Evolutionary conservation across 768 basidiomycete species (phyloP), one percentile per base, ranked within the genome.

Genomic region (Phylloporus arenicola): DNA sequence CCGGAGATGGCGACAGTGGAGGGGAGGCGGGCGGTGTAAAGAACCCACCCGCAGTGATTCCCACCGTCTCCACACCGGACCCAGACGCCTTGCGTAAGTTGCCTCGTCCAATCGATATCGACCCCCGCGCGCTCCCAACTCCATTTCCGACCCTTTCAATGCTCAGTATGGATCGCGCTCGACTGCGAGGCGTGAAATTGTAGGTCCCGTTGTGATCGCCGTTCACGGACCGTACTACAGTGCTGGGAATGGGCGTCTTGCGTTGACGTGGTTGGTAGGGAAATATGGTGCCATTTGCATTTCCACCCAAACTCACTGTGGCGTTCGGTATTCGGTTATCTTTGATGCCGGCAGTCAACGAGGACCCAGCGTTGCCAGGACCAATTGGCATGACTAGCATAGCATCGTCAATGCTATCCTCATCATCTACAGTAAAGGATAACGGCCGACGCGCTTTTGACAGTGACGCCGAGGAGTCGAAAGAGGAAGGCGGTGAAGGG

Each of bases 1-100:
- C 24, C 55, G 44, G 29, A 65, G 43, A 30, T 7, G 65, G 37
- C 3, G 37, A 19, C 3, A 38, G 60, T 11, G 69, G 64, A 35
- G 68, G 60, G 2, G 61, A 54, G 38, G 60, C 48, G 10, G 85
- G 82, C 4, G 86, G 73, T 12, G 75, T 71, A 65, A 92, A 92
- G 63, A 91, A 91, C 0, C 89, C 90, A 19, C 75, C 75, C 30
- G 87, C 89, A 29, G 84, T 88, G 41, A 92, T 74, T 16, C 88
- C 77, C 40, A 85, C 64, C 24, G 88, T 84, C 69, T 87, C 84
- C 50, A 91, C 89, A 27, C 80, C 85, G 19, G 86, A 80, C 14
- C 84, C 89, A 46, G 76, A 74, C 39, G 78, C 68, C 71, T 88
- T 89, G 57, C 68, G 60, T 60, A 71, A 77, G 53, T 80, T 80